These are phyloP conservation scores for Apiotrichum veenhuisii DNA, from an alignment of 1,284 basidiomycete species.

Conservation along the genomic window DNA sequence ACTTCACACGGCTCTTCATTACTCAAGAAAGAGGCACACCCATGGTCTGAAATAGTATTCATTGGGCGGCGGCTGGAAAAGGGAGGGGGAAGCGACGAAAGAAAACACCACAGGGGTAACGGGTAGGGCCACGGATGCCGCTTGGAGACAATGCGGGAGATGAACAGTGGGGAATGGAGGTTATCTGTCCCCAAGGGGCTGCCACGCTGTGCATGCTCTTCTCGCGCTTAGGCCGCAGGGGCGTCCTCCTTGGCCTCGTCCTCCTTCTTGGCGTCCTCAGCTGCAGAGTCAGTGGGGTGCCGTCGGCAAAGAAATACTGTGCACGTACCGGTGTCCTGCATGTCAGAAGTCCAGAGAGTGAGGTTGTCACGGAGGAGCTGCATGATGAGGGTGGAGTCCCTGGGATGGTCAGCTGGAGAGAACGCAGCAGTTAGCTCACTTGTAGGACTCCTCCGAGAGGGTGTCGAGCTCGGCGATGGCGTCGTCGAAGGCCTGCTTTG, in stretches of 20 bases:
- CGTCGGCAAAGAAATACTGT: not conserved
- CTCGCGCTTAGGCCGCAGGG: constrained; percentile 31
- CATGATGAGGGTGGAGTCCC: constrained; percentile 96
- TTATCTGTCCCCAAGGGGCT: constrained; percentile 17
- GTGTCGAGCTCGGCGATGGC: constrained; percentile 99
- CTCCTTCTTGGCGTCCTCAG: constrained; percentile 36
- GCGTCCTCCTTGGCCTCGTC: constrained; percentile 43
- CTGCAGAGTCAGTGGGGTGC: constrained; percentile 1
- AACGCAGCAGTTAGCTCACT: constrained; percentile 50
- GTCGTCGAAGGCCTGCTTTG: constrained; percentile 99
- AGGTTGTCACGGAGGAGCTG: constrained; percentile 98
- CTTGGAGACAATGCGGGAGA: constrained; percentile 19
- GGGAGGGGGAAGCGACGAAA: constrained; percentile 19
- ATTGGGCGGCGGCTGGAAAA: constrained; percentile 20
- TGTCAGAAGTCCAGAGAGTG: constrained; percentile 96
- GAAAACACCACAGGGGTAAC: constrained; percentile 24
- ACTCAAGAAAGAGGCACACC: constrained; percentile 12
- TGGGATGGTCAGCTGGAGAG: constrained; percentile 17
- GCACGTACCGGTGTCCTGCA: constrained; percentile 54
- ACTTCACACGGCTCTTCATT: constrained; percentile 20
- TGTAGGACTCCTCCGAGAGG: constrained; percentile 99
- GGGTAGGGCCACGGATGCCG: constrained; percentile 17
- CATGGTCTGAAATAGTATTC: constrained; percentile 25
- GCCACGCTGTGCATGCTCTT: constrained; percentile 19
- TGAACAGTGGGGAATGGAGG: constrained; percentile 20